Percentiles rank a stretch among this genome's conserved stretches.
phyloP scores from a whole-genome alignment of 2,329 filamentous ascomycete species.

The Chaetomium strumarium region DNA sequence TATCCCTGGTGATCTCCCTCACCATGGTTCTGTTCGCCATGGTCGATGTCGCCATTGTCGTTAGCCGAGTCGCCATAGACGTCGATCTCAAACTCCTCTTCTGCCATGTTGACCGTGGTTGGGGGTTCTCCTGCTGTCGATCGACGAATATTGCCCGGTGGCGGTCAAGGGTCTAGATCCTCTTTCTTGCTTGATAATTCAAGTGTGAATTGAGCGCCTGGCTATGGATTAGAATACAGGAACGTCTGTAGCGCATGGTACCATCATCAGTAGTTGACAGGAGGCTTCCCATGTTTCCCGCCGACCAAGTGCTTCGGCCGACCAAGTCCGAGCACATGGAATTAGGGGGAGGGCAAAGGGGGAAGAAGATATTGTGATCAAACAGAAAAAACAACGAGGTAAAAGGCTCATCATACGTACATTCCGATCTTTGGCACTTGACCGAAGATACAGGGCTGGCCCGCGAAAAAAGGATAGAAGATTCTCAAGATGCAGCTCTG shows the following conservation, averaged over 20 bases:
- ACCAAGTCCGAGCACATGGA: slow-evolving; percentile 24
- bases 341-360: slow-evolving; percentile 14
- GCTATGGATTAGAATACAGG: slow-evolving; percentile 34
- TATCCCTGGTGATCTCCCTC: slow-evolving; percentile 31
- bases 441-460: slow-evolving; percentile 8
- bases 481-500: slow-evolving; percentile 57
- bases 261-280: slow-evolving; percentile 33
- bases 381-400: slow-evolving; percentile 35
- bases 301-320: slow-evolving; percentile 1
- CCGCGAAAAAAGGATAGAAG: slow-evolving; percentile 31
- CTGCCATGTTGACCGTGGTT: slow-evolving; percentile 47
- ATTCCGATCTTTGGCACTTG: slow-evolving; percentile 34
- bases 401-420: slow-evolving; percentile 49
- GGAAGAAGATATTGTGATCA: slow-evolving; percentile 22
- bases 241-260: slow-evolving; percentile 33
- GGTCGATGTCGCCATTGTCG: slow-evolving; percentile 37
- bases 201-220: slow-evolving; percentile 29
- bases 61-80: slow-evolving; percentile 58
- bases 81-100: slow-evolving; percentile 68
- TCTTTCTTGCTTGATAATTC: slow-evolving; percentile 15
- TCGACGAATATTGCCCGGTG: slow-evolving; percentile 8
- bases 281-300: slow-evolving; percentile 13
- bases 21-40: slow-evolving; percentile 37
- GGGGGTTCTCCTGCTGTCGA: neutral
- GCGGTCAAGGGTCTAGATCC: slow-evolving; percentile 1